Evolutionary conservation across 495 filamentous ascomycete genomes (phyloP), one percentile per base, ranked within the genome.

Genomic region (Daldinia concentrica): DNA sequence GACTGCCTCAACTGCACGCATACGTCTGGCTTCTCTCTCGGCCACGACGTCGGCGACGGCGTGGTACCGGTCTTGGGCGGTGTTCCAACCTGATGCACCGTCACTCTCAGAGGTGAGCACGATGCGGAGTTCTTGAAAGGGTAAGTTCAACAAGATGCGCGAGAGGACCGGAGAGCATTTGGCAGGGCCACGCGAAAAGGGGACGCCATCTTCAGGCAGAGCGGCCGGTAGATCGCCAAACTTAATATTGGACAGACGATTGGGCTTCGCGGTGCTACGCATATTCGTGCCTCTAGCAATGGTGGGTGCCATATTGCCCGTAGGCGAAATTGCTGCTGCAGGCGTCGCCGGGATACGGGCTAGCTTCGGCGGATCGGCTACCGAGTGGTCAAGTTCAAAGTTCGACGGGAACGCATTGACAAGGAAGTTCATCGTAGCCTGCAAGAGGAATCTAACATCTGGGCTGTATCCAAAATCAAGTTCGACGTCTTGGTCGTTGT

Each of bases 161-260:
- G 90, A 92, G 4, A 92, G 77, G 3, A 83, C 72, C 1, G 71
- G 64, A 5, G 76, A 76, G n/a, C 60, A 74, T 51, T 73, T 45
- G 26, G 74, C 71, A 17, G 79, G 65, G 74, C 74, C 32, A 72
- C 75, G 71, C 73, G 76, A n/a, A 72, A 71, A 17, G 67, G 68
- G 32, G 64, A 71, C n/a, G 60, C 75, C 67, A 68, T 81, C 76
- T 41, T 78, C 76, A 9, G 76, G 74, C 32, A 83, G 81, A 9
- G 85, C 78, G 0, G 82, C 73, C 11, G 86, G 81, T 7, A 86
- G 76, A 64, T 92, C 89, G 9, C 90, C 90, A 69, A 92, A 92
- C 66, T 86, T 85, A 73, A 92, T 91, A 54, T 79, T 78, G 58
- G 86, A 87, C 6, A 91, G 76, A 0, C 86, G 83, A 2, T 2